Percentiles rank a stretch among this genome's conserved stretches.
These are phyloP conservation scores for Aspergillus mulundensis DNA, from an alignment of 495 filamentous ascomycete species.

Conservation along the genomic window DNA sequence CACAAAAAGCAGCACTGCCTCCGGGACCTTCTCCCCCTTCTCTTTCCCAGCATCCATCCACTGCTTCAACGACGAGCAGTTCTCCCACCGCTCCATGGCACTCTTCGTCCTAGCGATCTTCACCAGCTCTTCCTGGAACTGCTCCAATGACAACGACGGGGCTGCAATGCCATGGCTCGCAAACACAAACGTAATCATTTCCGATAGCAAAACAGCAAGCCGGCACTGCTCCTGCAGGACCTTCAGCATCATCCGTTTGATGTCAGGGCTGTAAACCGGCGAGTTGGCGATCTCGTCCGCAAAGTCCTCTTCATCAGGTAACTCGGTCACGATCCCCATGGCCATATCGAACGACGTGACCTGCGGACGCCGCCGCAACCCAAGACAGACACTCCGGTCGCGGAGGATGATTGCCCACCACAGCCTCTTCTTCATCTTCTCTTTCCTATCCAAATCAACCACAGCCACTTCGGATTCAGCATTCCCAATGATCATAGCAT, in stretches of 20 bases:
- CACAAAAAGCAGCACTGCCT: constrained; percentile 36
- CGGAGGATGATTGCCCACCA: constrained; percentile 51
- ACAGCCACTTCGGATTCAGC: constrained; percentile 15
- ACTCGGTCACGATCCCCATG: constrained; percentile 31
- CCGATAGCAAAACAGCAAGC: constrained; percentile 44
- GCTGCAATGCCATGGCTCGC: constrained; percentile 20
- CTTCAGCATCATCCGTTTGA: constrained; percentile 37
- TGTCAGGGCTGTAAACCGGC: constrained; percentile 37
- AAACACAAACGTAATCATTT: constrained; percentile 41
- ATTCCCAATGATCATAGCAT: constrained; percentile 36
- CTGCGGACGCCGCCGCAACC: constrained; percentile 44
- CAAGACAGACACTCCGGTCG: constrained; percentile 46
- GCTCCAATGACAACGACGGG: constrained; percentile 9
- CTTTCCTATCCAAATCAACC: no score
- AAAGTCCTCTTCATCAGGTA: constrained; percentile 37
- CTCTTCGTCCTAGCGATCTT: constrained; percentile 17
- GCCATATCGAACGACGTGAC: constrained; percentile 39
- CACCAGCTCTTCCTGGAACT: constrained; percentile 13
- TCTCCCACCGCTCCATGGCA: constrained; percentile 23
- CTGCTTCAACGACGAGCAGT: constrained; percentile 6
- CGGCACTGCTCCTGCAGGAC: constrained; percentile 44
- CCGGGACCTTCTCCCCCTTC: constrained; percentile 10
- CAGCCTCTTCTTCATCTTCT: constrained; percentile 36
- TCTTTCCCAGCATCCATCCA: background rate
- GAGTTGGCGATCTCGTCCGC: constrained; percentile 40